Percentiles rank a stretch among this genome's conserved stretches.
These are phyloP conservation scores for Medakamo hakoo DNA, from an alignment of 139 green algal genomes.

Conservation along the genomic window DNA sequence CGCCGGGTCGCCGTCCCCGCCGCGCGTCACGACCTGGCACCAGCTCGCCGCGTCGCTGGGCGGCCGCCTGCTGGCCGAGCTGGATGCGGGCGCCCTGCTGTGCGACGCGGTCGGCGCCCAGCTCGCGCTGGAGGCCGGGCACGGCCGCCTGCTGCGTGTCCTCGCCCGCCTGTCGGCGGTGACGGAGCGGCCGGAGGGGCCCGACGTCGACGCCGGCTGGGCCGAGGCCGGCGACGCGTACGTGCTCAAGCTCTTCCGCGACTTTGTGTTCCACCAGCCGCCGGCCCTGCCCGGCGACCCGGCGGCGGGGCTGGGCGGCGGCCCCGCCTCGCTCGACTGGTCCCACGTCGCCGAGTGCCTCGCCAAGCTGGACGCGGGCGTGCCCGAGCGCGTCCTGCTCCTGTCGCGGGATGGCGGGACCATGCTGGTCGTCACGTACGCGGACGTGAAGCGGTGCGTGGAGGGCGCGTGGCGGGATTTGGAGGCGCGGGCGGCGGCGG, in stretches of 20 bases:
- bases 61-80: constrained; percentile 57
- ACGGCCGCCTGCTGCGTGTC: constrained; percentile 72
- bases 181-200: constrained; percentile 48
- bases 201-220: constrained; percentile 37
- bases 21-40: constrained; percentile 20
- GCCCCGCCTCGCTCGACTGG: constrained; percentile 70
- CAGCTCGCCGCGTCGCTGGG: constrained; percentile 39
- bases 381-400: constrained; percentile 61
- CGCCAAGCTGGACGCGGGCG: constrained; percentile 75
- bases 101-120: constrained; percentile 36
- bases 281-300: no score
- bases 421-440: constrained; percentile 80
- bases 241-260: constrained; percentile 78
- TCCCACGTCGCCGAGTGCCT: constrained; percentile 67
- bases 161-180: constrained; percentile 62
- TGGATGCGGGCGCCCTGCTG: constrained; percentile 26
- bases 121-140: constrained; percentile 68
- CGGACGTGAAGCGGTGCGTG: constrained; percentile 61
- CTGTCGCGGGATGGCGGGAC: constrained; percentile 65
- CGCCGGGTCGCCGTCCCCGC: not conserved
- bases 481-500: constrained; percentile 2
- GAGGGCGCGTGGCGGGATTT: constrained; percentile 39
- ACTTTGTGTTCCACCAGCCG: constrained; percentile 87
- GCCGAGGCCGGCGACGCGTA: constrained; percentile 47
- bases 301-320: constrained; percentile 38